These are phyloP conservation scores for Leccinum cinnamomeum DNA, from an alignment of 1,284 basidiomycete species.

Conservation along the genomic window DNA sequence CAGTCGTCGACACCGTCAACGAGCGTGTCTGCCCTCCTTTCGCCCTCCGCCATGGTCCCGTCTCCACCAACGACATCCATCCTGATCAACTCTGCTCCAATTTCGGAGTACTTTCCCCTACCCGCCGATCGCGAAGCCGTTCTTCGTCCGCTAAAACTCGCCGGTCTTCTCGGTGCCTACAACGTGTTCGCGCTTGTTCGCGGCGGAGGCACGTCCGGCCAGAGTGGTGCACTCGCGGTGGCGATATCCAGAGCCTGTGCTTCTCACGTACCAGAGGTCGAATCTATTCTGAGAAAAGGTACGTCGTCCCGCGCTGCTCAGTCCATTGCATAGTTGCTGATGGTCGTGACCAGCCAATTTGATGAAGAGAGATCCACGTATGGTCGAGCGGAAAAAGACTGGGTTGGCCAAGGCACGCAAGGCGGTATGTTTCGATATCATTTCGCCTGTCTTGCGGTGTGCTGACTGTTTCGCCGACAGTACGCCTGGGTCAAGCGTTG, in stretches of 20 bases:
- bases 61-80: constrained; percentile 53
- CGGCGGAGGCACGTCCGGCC: constrained; percentile 89
- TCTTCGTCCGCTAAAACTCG: constrained; percentile 80
- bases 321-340: not conserved
- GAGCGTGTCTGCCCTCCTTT: constrained; percentile 23
- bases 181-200: constrained; percentile 88
- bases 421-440: constrained; percentile 56
- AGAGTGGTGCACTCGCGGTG: constrained; percentile 87
- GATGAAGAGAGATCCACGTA: constrained; percentile 88
- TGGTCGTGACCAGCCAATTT: constrained; percentile 65
- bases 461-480: constrained; percentile 39
- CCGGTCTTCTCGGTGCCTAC: constrained; percentile 87
- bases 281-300: constrained; percentile 74
- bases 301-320: constrained; percentile 22
- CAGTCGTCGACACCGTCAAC: constrained; percentile 2
- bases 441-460: not conserved
- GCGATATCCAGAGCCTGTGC: constrained; percentile 83
- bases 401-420: constrained; percentile 90
- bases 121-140: constrained; percentile 78
- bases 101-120: constrained; percentile 79
- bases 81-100: constrained; percentile 81
- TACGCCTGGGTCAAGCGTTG: constrained; percentile 96
- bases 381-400: constrained; percentile 98
- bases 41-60: constrained; percentile 16
- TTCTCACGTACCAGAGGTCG: constrained; percentile 66